Conservation (phyloP, 805 yeast species). For the Candida maris region DNA sequence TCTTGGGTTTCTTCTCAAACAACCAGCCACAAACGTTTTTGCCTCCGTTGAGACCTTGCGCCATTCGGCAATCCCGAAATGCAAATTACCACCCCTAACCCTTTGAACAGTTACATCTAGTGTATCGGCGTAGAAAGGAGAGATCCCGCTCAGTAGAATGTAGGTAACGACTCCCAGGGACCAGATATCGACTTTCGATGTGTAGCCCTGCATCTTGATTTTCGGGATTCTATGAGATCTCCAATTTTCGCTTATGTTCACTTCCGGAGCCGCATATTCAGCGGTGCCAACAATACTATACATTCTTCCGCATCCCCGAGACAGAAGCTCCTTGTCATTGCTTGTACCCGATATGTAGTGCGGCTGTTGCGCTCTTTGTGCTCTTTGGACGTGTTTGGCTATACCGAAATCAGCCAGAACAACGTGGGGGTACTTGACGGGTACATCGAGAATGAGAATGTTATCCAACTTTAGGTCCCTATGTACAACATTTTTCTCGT, state of each 20-base stretch:
- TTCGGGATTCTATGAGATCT: not conserved
- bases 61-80: conserved; percentile 43
- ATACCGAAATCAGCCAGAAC: conserved; percentile 69
- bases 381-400: conserved; percentile 27
- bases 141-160: conserved; percentile 58
- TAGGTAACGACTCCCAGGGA: conserved; percentile 60
- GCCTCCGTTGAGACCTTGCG: conserved; percentile 36
- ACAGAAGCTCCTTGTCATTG: conserved; percentile 21
- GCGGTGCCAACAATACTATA: conserved; percentile 43
- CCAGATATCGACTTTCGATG: conserved; percentile 63
- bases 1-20: conserved; percentile 37
- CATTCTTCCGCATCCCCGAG: conserved; percentile 18
- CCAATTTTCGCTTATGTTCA: conserved; percentile 36
- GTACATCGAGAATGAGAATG: conserved; percentile 53
- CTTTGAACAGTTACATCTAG: conserved; percentile 40
- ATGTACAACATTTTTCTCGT: conserved; percentile 52
- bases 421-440: conserved; percentile 49
- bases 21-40: conserved; percentile 40
- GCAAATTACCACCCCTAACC: conserved; percentile 39
- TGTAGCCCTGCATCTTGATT: conserved; percentile 38
- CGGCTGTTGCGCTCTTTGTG: conserved; percentile 23
- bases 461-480: conserved; percentile 68
- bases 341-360: conserved; percentile 37
- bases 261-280: conserved; percentile 72
- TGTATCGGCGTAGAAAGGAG: conserved; percentile 52